Evolutionary conservation across 495 filamentous ascomycete species (phyloP).

Genomic region (Aspergillus olivimuriae): DNA sequence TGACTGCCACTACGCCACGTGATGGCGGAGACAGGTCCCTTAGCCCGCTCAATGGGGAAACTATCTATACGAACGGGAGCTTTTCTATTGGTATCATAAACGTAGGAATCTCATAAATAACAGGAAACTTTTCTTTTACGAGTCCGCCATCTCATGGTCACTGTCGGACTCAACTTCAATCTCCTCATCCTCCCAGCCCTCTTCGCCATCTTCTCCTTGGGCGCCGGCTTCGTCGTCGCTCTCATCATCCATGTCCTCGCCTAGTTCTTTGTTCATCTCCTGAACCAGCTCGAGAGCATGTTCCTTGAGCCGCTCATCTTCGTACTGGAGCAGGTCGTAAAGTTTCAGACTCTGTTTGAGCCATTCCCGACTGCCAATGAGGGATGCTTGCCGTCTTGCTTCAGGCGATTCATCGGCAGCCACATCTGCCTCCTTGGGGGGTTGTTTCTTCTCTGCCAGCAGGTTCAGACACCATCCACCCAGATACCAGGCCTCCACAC

Average conservation of each 20-base stretch:
- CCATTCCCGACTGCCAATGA: conserved; percentile 47
- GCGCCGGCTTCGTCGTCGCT: conserved; percentile 45
- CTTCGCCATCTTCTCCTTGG: conserved; percentile 39
- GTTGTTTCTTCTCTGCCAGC: conserved; percentile 60
- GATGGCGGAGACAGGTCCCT: no score
- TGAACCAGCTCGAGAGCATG: conserved; percentile 53
- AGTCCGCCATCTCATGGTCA: conserved; percentile 46
- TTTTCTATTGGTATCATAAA: conserved; percentile 31
- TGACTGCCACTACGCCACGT: no score
- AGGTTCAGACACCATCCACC: conserved; percentile 88
- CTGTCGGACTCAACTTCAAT: conserved; percentile 39
- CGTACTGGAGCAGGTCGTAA: conserved; percentile 41
- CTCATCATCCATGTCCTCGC: conserved; percentile 47
- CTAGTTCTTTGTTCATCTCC: conserved; percentile 49
- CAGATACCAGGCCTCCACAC: conserved; percentile 94
- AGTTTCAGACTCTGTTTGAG: conserved; percentile 45
- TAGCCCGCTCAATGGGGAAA: no score
- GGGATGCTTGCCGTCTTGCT: conserved; percentile 30
- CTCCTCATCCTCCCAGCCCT: conserved; percentile 31
- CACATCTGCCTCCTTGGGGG: conserved; percentile 29
- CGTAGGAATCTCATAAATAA: conserved; percentile 14
- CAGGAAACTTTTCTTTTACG: conserved; percentile 27
- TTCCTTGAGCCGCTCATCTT: conserved; percentile 46
- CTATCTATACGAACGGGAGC: conserved; percentile 3
- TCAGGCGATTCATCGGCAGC: conserved; percentile 25